These are phyloP conservation scores for Harrya chromipes DNA, from an alignment of 768 basidiomycete species.

Conservation along the genomic window DNA sequence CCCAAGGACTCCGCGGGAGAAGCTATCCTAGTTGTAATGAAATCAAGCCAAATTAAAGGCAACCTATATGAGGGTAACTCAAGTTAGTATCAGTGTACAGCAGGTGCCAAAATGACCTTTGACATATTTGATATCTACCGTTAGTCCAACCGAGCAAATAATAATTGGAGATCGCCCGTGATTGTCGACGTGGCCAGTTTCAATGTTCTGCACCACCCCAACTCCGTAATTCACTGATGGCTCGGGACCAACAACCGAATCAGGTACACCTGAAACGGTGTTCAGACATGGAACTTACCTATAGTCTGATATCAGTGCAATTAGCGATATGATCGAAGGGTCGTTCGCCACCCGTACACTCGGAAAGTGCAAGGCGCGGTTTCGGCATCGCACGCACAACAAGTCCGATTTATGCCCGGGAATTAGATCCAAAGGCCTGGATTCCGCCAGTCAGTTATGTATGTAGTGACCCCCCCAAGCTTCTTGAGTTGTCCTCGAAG, in stretches of 20 bases:
- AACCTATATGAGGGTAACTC: background rate
- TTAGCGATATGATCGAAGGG: background rate
- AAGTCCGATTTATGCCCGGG: background rate
- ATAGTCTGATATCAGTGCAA: background rate
- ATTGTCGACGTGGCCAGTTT: background rate
- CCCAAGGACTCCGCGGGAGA: slow-evolving; percentile 15
- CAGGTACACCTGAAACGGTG: slow-evolving; percentile 15
- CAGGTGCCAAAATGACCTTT: background rate
- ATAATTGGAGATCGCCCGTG: background rate
- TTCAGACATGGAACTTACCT: no score
- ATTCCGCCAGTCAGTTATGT: no score
- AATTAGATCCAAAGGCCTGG: no score
- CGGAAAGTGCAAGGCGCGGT: background rate
- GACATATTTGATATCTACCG: slow-evolving; percentile 4
- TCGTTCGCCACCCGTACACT: background rate
- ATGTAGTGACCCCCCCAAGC: no score
- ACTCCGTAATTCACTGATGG: slow-evolving; percentile 1
- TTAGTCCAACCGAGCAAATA: background rate
- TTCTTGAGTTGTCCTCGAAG: no score
- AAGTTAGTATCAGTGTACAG: background rate
- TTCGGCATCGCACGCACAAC: background rate
- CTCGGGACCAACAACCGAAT: slow-evolving; percentile 1
- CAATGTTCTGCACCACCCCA: background rate
- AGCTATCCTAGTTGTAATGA: slow-evolving; percentile 3
- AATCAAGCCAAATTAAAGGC: background rate